phyloP scores from a whole-genome alignment of 352 stramenopile genomes.

The Peronosclerospora sorghi region DNA sequence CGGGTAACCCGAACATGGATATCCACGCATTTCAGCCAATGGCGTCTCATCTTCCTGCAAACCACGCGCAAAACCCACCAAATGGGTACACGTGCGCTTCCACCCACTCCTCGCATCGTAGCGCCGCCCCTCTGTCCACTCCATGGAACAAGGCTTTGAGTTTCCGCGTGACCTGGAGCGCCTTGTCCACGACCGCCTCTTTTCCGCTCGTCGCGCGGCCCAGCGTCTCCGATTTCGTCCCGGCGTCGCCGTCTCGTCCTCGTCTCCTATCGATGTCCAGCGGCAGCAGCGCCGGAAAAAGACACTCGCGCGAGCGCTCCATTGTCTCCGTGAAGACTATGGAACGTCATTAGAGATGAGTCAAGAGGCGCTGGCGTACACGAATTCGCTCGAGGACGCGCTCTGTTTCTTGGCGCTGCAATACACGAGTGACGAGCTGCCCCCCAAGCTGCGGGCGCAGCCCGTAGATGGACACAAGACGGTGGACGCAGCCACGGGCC shows the following conservation, averaged over 20 bases:
- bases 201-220: slow-evolving; percentile 8
- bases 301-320: slow-evolving; percentile 37
- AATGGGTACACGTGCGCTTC: too few species aligned
- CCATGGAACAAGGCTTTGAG: slow-evolving; percentile 39
- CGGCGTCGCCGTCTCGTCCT: slow-evolving; percentile 20
- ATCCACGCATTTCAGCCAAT: too few species aligned
- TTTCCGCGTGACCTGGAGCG: slow-evolving; percentile 42
- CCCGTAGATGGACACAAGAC: slow-evolving; percentile 7
- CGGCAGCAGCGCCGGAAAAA: slow-evolving; percentile 38
- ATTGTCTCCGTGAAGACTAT: slow-evolving; percentile 41
- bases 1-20: too few species aligned
- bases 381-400: slow-evolving; percentile 59
- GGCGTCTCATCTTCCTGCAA: too few species aligned
- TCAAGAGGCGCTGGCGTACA: slow-evolving; percentile 37
- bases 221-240: slow-evolving; percentile 41
- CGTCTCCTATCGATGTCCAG: slow-evolving; percentile 27
- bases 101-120: too few species aligned
- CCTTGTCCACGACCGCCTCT: slow-evolving; percentile 32
- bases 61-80: too few species aligned
- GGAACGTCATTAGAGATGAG: slow-evolving; percentile 18
- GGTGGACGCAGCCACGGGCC: slow-evolving; percentile 10
- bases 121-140: too few species aligned
- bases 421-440: slow-evolving; percentile 42
- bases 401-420: slow-evolving; percentile 54
- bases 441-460: slow-evolving; percentile 24